Percentiles rank a stretch among this genome's conserved stretches.
These are phyloP conservation scores for Cardiospermum halicacabum DNA, from an alignment of 345 rosid species.

Conservation along the genomic window DNA sequence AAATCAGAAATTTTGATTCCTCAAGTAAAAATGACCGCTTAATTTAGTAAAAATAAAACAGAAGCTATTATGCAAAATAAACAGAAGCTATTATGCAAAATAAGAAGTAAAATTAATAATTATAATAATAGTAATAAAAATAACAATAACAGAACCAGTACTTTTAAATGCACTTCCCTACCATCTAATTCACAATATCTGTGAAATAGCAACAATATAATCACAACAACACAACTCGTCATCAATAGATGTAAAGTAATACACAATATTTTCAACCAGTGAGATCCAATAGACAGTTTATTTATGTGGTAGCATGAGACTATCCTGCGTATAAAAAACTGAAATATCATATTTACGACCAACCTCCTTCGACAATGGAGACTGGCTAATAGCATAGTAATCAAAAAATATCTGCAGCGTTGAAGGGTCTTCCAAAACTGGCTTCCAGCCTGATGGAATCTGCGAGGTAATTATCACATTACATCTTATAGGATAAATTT, in stretches of 20 bases:
- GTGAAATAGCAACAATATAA: neutral
- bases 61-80: no score
- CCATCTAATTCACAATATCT: neutral
- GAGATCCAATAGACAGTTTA: neutral
- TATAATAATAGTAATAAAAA: neutral
- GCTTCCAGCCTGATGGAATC: conserved; percentile 91
- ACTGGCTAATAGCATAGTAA: conserved; percentile 68
- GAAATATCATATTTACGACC: conserved; percentile 14
- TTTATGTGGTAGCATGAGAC: neutral
- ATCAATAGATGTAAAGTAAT: neutral
- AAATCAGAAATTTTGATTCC: no score
- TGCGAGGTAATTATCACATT: conserved; percentile 26
- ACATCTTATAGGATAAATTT: neutral
- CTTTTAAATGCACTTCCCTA: neutral
- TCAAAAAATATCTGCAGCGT: conserved; percentile 95
- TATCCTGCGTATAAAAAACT: neutral
- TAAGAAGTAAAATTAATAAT: no score
- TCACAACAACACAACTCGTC: neutral
- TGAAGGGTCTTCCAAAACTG: conserved; percentile 84
- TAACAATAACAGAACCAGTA: neutral
- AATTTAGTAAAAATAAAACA: no score
- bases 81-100: no score
- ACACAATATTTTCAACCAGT: neutral
- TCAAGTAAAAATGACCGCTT: no score
- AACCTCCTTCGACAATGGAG: conserved; percentile 97